Percentiles rank a stretch among this genome's conserved stretches.
Evolutionary conservation across 2,329 filamentous ascomycete species (phyloP).

Genomic region (Apiospora marii): DNA sequence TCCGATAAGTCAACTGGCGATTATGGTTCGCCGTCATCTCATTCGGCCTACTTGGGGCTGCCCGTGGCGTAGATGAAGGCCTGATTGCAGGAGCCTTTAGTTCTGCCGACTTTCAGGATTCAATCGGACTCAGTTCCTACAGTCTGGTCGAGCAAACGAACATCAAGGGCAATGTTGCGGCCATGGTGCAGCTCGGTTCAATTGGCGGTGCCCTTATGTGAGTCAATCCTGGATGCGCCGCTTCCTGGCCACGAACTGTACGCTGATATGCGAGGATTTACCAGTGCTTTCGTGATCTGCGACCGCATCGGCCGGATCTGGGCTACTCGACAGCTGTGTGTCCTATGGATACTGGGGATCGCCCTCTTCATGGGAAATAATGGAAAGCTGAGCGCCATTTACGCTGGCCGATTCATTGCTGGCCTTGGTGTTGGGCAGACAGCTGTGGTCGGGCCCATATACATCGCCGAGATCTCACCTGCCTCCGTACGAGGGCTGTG

Average conservation of each 20-base stretch:
- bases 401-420: constrained; percentile 71
- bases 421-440: constrained; percentile 73
- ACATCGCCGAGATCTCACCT: constrained; percentile 76
- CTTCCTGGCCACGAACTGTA: not conserved
- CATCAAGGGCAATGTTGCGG: constrained; percentile 78
- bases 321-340: constrained; percentile 65
- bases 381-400: constrained; percentile 64
- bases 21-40: constrained; percentile 80
- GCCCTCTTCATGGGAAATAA: constrained; percentile 63
- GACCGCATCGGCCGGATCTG: constrained; percentile 69
- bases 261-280: not conserved
- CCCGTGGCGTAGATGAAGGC: constrained; percentile 82
- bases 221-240: constrained; percentile 40
- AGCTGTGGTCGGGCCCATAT: constrained; percentile 73
- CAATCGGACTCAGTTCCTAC: constrained; percentile 65
- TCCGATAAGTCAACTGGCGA: constrained; percentile 69
- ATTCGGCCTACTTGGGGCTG: constrained; percentile 79
- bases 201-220: constrained; percentile 73
- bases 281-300: constrained; percentile 64
- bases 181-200: constrained; percentile 83
- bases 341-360: constrained; percentile 65
- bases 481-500: constrained; percentile 75
- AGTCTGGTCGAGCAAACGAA: constrained; percentile 64
- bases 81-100: constrained; percentile 77
- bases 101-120: constrained; percentile 67